Evolutionary conservation across 768 basidiomycete species (phyloP).

Genomic region (Lactifluus subvellereus): DNA sequence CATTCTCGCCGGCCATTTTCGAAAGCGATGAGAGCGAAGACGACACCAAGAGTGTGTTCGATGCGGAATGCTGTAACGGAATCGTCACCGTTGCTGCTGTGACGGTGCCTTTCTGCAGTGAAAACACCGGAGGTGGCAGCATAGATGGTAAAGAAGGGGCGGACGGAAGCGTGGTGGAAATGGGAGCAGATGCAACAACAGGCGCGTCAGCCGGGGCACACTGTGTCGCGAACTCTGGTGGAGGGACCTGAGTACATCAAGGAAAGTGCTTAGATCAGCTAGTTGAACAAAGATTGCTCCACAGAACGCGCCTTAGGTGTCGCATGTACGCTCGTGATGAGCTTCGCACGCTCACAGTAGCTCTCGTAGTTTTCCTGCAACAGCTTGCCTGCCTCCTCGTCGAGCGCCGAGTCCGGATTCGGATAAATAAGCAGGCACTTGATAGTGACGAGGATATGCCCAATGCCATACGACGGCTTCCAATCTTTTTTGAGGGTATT

Average conservation of each 20-base stretch:
- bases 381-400: slow-evolving; percentile 93
- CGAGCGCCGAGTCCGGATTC: slow-evolving; percentile 92
- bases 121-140: slow-evolving; percentile 29
- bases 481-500: slow-evolving; percentile 98
- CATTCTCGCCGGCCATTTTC: slow-evolving; percentile 25
- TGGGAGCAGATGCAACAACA: slow-evolving; percentile 29
- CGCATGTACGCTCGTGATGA: slow-evolving; percentile 90
- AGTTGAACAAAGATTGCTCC: not conserved
- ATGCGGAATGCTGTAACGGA: slow-evolving; percentile 36
- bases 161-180: slow-evolving; percentile 29
- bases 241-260: slow-evolving; percentile 34
- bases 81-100: slow-evolving; percentile 33
- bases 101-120: slow-evolving; percentile 26
- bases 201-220: slow-evolving; percentile 30
- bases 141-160: slow-evolving; percentile 31
- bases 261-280: not conserved
- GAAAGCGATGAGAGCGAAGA: slow-evolving; percentile 32
- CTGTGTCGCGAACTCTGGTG: slow-evolving; percentile 54
- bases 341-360: slow-evolving; percentile 79
- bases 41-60: slow-evolving; percentile 37
- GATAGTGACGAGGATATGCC: slow-evolving; percentile 85
- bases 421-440: slow-evolving; percentile 96
- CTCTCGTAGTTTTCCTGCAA: slow-evolving; percentile 84
- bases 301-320: slow-evolving; percentile 54
- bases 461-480: slow-evolving; percentile 87